Evolutionary conservation across 1,284 basidiomycete genomes (phyloP).

Genomic region (Leccinum fuscescens): DNA sequence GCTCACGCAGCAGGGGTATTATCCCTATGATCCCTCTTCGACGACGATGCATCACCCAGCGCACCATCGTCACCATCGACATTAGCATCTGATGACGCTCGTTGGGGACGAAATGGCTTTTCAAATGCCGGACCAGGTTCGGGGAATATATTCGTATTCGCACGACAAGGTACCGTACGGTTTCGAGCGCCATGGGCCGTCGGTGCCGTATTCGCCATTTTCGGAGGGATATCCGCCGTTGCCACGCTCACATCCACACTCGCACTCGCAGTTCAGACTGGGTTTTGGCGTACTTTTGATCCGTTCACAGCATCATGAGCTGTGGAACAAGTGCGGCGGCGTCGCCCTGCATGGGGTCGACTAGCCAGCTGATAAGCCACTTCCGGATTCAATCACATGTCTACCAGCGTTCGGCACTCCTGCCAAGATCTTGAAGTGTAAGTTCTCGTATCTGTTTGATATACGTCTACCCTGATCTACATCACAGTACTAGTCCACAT

Average conservation of each 20-base stretch:
- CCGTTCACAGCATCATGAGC: background rate
- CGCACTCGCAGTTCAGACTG: background rate
- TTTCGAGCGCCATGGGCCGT: background rate
- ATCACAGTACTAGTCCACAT: too few species aligned
- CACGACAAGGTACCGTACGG: background rate
- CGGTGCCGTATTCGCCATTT: background rate
- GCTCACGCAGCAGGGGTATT: background rate
- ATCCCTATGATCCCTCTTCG: background rate
- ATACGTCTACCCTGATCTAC: too few species aligned
- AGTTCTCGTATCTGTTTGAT: too few species aligned
- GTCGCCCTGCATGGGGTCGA: background rate
- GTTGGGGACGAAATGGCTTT: background rate
- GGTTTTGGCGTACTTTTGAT: background rate
- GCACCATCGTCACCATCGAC: background rate
- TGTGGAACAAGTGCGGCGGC: background rate
- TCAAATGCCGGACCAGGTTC: background rate
- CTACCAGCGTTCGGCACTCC: background rate
- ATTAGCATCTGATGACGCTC: background rate
- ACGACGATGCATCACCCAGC: background rate
- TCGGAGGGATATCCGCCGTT: background rate
- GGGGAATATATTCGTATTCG: background rate
- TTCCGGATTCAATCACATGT: constrained; percentile 1
- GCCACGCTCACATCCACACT: background rate
- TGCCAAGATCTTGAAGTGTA: too few species aligned
- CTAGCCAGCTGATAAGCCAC: background rate